Percentiles rank a stretch among this genome's conserved stretches.
Conservation (phyloP, 108 stramenopile genomes). For the Bacterosira constricta region DNA sequence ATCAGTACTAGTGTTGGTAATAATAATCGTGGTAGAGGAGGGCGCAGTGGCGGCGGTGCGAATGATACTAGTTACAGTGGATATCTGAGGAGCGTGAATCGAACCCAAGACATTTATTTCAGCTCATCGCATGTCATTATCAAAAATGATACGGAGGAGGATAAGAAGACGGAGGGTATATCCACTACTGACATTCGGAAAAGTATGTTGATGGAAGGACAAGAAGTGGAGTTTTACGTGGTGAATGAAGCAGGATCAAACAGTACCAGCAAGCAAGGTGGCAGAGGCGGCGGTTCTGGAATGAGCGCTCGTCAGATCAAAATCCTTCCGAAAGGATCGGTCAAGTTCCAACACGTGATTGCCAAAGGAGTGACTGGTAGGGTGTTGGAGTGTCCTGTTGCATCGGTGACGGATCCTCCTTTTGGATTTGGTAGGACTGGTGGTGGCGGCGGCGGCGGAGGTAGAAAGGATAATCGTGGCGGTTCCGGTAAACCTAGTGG, state of each 20-base stretch:
- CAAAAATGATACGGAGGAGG: background rate
- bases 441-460: constrained; percentile 12
- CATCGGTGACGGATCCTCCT: too few species aligned
- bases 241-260: constrained; percentile 40
- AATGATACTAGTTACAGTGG: too few species aligned
- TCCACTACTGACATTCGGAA: constrained; percentile 21
- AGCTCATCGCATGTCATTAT: constrained; percentile 59
- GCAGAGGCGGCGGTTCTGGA: constrained; percentile 5
- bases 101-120: constrained; percentile 74
- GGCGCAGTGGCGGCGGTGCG: constrained; percentile 48
- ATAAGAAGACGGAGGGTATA: background rate
- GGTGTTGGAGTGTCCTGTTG: constrained; percentile 57
- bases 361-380: constrained; percentile 71
- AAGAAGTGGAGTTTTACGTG: constrained; percentile 80
- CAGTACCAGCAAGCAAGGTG: too few species aligned
- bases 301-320: constrained; percentile 67
- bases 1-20: too few species aligned
- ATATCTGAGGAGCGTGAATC: constrained; percentile 57
- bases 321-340: constrained; percentile 64
- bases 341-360: constrained; percentile 63
- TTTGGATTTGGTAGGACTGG: constrained; percentile 41
- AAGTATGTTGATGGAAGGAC: constrained; percentile 61
- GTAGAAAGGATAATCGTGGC: too few species aligned
- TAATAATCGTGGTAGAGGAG: too few species aligned
- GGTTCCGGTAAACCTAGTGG: too few species aligned